A percentile compares a stretch with the other conserved stretches of the same genome.
phyloP scores from a whole-genome alignment of 306 rosid genomes.

The Canavalia ensiformis region DNA sequence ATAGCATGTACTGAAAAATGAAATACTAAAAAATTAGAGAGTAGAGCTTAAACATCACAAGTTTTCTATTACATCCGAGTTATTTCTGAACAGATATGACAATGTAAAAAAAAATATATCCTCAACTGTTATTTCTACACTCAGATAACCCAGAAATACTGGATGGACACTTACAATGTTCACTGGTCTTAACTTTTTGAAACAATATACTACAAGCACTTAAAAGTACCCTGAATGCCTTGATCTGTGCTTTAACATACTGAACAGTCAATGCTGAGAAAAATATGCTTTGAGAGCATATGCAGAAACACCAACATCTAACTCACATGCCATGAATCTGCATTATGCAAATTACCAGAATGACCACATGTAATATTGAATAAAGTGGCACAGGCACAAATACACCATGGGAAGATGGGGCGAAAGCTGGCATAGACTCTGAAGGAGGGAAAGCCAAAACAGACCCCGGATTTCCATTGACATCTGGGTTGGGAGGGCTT shows the following conservation, averaged over 20 bases:
- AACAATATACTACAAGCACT: conserved; percentile 31
- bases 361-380: conserved; percentile 40
- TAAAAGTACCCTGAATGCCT: background rate
- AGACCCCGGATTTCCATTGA: conserved; percentile 33
- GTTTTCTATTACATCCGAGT: conserved; percentile 20
- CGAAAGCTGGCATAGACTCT: conserved; percentile 48
- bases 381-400: conserved; percentile 34
- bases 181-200: conserved; percentile 23
- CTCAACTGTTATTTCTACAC: conserved; percentile 36
- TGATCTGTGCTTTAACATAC: background rate
- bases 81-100: conserved; percentile 23
- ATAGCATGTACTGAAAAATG: background rate
- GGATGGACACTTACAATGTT: conserved; percentile 22
- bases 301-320: conserved; percentile 33
- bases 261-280: background rate
- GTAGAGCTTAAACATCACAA: conserved; percentile 37
- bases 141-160: background rate
- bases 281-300: conserved; percentile 32
- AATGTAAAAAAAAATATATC: background rate
- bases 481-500: conserved; percentile 61
- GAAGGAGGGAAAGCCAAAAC: conserved; percentile 54
- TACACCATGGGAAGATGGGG: conserved; percentile 52
- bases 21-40: conserved; percentile 2
- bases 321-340: conserved; percentile 52
- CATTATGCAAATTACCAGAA: conserved; percentile 46